A percentile compares a stretch with the other conserved stretches of the same genome.
These are phyloP conservation scores for Tricholoma sp. DNA, from an alignment of 768 basidiomycete genomes.

Conservation along the genomic window DNA sequence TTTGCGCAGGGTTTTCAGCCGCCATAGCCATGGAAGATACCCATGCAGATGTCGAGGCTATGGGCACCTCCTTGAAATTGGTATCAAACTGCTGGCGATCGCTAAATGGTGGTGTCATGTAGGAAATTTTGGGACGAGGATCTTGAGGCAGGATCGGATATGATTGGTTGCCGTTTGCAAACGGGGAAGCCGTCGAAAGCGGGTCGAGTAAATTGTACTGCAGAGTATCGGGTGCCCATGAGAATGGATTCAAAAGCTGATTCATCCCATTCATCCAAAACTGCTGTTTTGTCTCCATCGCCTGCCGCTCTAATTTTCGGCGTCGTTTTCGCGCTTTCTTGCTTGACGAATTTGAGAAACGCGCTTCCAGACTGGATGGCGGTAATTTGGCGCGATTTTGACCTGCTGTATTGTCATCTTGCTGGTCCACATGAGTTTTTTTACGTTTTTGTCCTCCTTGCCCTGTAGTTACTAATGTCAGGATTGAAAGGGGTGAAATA, in stretches of 20 bases:
- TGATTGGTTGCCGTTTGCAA: not conserved
- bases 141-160: not conserved
- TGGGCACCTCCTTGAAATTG: not conserved
- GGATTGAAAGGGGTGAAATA: not conserved
- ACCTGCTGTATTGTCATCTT: conserved; percentile 2
- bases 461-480: not conserved
- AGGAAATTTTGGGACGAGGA: conserved; percentile 5
- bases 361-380: conserved; percentile 1
- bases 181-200: not conserved
- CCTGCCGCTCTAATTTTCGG: conserved; percentile 30
- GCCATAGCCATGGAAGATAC: conserved; percentile 39
- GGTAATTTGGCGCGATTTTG: conserved; percentile 7
- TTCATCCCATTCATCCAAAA: conserved; percentile 6
- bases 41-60: conserved; percentile 26
- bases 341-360: conserved; percentile 8
- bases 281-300: conserved; percentile 16
- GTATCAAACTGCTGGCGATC: conserved; percentile 8
- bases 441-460: conserved; percentile 13
- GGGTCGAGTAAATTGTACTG: not conserved
- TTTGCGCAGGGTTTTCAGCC: conserved; percentile 17
- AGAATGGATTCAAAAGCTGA: not conserved
- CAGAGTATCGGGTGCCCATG: not conserved
- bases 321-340: conserved; percentile 40
- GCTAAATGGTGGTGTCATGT: conserved; percentile 4
- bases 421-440: conserved; percentile 1